Percentiles rank a stretch among this genome's conserved stretches.
Evolutionary conservation across 1,139 yeast genomes (phyloP).

Genomic region (Blastobotrys proliferans): DNA sequence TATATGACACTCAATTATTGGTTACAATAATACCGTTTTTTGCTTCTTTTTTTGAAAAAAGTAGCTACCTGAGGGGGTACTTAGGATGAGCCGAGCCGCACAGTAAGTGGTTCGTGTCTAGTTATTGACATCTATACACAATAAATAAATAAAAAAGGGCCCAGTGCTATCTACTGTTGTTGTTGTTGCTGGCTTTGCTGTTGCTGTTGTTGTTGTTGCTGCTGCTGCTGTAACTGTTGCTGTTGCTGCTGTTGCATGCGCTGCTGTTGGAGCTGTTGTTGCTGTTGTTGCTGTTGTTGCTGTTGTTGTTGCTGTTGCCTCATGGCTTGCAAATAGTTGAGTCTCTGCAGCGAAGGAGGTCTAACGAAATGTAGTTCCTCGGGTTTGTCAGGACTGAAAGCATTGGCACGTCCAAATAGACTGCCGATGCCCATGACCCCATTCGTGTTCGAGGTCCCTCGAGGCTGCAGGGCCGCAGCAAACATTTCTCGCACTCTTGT

Average conservation of each 20-base stretch:
- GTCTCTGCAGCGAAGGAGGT: conserved; percentile 36
- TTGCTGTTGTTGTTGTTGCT: too few relatives aligned
- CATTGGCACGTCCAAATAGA: conserved; percentile 35
- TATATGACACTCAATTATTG: too few relatives aligned
- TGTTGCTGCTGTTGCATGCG: conserved; percentile 23
- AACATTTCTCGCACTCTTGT: conserved; percentile 63
- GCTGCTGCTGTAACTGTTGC: too few relatives aligned
- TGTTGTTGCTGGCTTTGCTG: too few relatives aligned
- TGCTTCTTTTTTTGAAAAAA: too few relatives aligned
- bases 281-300: conserved; percentile 31
- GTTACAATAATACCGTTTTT: too few relatives aligned
- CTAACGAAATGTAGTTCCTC: conserved; percentile 29
- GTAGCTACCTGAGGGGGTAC: not conserved
- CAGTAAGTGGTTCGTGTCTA: not conserved
- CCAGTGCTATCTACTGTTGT: too few relatives aligned
- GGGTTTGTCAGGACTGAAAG: conserved; percentile 32
- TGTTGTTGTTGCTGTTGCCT: conserved; percentile 28
- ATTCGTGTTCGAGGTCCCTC: conserved; percentile 21
- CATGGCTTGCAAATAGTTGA: conserved; percentile 21
- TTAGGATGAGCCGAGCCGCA: not conserved
- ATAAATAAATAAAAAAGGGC: too few relatives aligned
- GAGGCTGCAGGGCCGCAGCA: conserved; percentile 34
- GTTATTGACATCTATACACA: not conserved
- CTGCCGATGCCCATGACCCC: conserved; percentile 33
- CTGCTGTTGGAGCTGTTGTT: conserved; percentile 29